A percentile compares a stretch with the other conserved stretches of the same genome.
phyloP scores from a whole-genome alignment of 805 yeast species.

The Sporopachydermia lactativora region DNA sequence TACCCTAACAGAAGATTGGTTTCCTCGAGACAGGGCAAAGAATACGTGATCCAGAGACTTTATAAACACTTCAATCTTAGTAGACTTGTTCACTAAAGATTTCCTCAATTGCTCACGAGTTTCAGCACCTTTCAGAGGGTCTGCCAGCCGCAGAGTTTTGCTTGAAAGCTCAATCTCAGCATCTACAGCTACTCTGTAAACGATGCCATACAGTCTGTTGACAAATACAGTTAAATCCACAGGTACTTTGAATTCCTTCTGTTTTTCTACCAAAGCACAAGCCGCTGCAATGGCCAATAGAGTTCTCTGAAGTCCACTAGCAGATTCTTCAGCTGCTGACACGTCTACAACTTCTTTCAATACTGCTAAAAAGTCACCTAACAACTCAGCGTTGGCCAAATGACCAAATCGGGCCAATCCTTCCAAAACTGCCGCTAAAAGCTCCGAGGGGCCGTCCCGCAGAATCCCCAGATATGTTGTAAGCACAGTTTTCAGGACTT shows the following conservation, averaged over 20 bases:
- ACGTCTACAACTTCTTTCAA: slow-evolving; percentile 65
- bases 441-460: slow-evolving; percentile 41
- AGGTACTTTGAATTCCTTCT: slow-evolving; percentile 54
- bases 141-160: slow-evolving; percentile 65
- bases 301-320: slow-evolving; percentile 51
- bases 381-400: slow-evolving; percentile 80
- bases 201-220: slow-evolving; percentile 52
- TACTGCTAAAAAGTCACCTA: slow-evolving; percentile 88
- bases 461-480: slow-evolving; percentile 67
- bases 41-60: slow-evolving; percentile 71
- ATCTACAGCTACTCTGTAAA: slow-evolving; percentile 59
- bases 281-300: slow-evolving; percentile 81
- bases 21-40: slow-evolving; percentile 36
- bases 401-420: slow-evolving; percentile 86
- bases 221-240: slow-evolving; percentile 76
- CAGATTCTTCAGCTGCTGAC: slow-evolving; percentile 27
- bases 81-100: slow-evolving; percentile 74
- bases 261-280: slow-evolving; percentile 69
- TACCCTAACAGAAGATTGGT: slow-evolving; percentile 30
- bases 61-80: slow-evolving; percentile 74
- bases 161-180: slow-evolving; percentile 79
- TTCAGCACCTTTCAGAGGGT: slow-evolving; percentile 38
- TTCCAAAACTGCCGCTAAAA: slow-evolving; percentile 81
- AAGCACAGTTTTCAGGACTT: slow-evolving; percentile 60
- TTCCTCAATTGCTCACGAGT: slow-evolving; percentile 21